Evolutionary conservation across 768 basidiomycete genomes (phyloP), one percentile per base, ranked within the genome.

Genomic region (Suillus placidus): DNA sequence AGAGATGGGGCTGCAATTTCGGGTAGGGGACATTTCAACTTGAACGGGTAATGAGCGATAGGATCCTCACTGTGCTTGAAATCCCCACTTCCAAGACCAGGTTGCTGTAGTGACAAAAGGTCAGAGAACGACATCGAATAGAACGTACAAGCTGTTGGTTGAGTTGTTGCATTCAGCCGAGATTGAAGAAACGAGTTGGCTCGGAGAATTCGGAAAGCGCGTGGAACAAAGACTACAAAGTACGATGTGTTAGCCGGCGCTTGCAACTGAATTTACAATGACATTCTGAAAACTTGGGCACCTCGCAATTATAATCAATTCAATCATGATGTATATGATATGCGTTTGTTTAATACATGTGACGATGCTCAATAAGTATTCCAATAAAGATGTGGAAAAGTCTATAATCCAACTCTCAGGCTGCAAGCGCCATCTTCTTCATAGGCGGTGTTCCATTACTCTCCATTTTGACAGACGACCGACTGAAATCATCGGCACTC

Each of bases 351-450:
- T 56, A 60, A 20, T 68, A 71, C 69, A 67, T 55, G 52, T 60
- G 40, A 58, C 63, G 67, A 72, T 71, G 70, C 65, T 70, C 57
- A 69, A 60, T 62, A 76, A 74, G 69, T 76, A 76, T 66, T 71
- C 67, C 67, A 75, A 80, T 72, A 75, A 76, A 73, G 66, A 74
- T 62, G 71, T 68, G 62, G 64, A 52, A 62, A 37, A 63, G 60
- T 60, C 60, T 64, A 60, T 49, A 67, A 45, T 43, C 43, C 64
- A 55, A 62, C 52, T 63, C 68, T 75, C 72, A 74, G 64, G 73
- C 70, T 54, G 76, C 74, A 68, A 91, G 73, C 32, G 88, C 87
- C 61, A 87, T 66, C 75, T 88, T 91, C 81, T 93, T 93, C 71
- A 82, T 72, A 4, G 89, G 89, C 57, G 91, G 91, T 47, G 85